phyloP scores from a whole-genome alignment of 2,329 filamentous ascomycete genomes.

The Diaporthe longicolla region DNA sequence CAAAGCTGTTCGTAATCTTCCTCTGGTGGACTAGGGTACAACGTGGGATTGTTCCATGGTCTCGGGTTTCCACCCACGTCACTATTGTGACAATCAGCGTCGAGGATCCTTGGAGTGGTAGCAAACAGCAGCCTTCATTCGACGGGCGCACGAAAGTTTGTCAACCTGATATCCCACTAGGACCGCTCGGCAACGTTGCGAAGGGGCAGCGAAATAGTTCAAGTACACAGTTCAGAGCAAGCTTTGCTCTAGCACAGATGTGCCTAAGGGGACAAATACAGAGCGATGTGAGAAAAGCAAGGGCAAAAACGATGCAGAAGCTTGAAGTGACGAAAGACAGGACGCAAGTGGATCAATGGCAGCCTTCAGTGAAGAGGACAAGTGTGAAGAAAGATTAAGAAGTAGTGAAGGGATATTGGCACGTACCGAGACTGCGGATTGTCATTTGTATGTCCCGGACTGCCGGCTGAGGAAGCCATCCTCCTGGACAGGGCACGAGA shows the following conservation, averaged over 20 bases:
- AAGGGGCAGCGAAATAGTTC: too few relatives aligned
- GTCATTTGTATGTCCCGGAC: background rate
- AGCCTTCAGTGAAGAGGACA: background rate
- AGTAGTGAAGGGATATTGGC: background rate
- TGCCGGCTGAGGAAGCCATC: background rate
- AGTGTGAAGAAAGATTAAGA: background rate
- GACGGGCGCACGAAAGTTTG: too few relatives aligned
- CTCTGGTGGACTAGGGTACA: constrained; percentile 58
- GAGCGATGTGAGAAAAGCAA: too few relatives aligned
- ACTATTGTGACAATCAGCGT: background rate
- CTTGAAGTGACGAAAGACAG: background rate
- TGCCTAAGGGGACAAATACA: background rate
- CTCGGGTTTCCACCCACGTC: background rate
- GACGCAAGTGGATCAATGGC: background rate
- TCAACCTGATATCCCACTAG: background rate
- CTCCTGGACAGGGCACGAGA: constrained; percentile 1
- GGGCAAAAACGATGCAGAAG: too few relatives aligned
- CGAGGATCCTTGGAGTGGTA: too few relatives aligned
- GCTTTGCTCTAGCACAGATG: background rate
- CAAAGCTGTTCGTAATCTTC: constrained; percentile 62
- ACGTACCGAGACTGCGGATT: constrained; percentile 1
- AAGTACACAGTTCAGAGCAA: background rate
- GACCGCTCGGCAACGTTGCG: too few relatives aligned
- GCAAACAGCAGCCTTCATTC: background rate
- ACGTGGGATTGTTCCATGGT: constrained; percentile 57